phyloP scores from a whole-genome alignment of 495 filamentous ascomycete genomes.

The Penicillium mononematosum region DNA sequence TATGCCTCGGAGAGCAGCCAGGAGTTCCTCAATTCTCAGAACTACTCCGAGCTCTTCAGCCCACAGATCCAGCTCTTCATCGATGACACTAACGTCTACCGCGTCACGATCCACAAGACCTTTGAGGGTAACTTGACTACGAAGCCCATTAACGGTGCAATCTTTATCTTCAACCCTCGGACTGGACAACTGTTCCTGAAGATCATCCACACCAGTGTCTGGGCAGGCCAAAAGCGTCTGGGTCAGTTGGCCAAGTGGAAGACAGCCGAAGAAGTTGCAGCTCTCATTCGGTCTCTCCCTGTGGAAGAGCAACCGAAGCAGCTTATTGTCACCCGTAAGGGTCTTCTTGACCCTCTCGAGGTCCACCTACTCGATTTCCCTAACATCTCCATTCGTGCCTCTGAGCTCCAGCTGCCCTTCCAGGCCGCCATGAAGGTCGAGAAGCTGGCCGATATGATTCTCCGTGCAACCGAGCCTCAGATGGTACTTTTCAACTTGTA shows the following conservation, averaged over 20 bases:
- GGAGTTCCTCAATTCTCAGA: slow-evolving; percentile 98
- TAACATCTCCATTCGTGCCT: slow-evolving; percentile 98
- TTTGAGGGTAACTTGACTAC: slow-evolving; percentile 99
- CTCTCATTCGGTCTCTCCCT: slow-evolving; percentile 91
- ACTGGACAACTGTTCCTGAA: slow-evolving; percentile 98
- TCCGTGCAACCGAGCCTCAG: slow-evolving; percentile 95
- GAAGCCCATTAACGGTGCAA: slow-evolving; percentile 99
- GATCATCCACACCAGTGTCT: slow-evolving; percentile 99
- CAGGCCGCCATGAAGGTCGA: slow-evolving; percentile 99
- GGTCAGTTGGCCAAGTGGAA: slow-evolving; percentile 99
- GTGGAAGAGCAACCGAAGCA: slow-evolving; percentile 99
- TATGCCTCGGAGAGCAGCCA: slow-evolving; percentile 99
- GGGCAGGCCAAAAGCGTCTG: slow-evolving; percentile 98
- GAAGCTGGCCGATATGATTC: slow-evolving; percentile 98
- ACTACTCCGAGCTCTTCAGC: slow-evolving; percentile 99
- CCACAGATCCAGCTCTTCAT: slow-evolving; percentile 99
- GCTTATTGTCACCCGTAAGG: slow-evolving; percentile 96
- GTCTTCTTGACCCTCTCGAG: slow-evolving; percentile 94
- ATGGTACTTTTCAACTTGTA: slow-evolving; percentile 99
- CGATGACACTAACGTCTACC: slow-evolving; percentile 99
- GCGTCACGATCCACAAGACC: slow-evolving; percentile 99
- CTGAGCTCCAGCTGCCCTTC: slow-evolving; percentile 96
- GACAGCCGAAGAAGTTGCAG: slow-evolving; percentile 99
- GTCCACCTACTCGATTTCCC: slow-evolving; percentile 98
- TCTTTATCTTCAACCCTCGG: slow-evolving; percentile 99